phyloP scores from a whole-genome alignment of 805 yeast species.

The Phaffomyces opuntiae region DNA sequence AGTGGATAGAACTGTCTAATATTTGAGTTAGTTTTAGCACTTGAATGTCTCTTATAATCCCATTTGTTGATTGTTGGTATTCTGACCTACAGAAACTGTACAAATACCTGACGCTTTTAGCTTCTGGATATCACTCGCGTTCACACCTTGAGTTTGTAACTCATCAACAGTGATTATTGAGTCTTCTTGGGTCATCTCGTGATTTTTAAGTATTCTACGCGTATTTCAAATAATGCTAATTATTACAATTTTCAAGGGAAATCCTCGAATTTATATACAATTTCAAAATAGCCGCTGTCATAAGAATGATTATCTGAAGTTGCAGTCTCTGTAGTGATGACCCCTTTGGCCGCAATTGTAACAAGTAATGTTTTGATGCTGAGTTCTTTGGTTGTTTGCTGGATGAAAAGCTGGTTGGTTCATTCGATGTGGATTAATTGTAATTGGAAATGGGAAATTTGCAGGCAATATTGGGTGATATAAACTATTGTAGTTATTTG shows the following conservation, averaged over 20 bases:
- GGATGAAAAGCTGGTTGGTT: too few relatives aligned
- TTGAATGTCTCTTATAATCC: constrained; percentile 17
- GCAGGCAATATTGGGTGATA: too few relatives aligned
- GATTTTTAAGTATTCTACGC: too few relatives aligned
- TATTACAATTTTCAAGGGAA: not conserved
- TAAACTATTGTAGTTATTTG: too few relatives aligned
- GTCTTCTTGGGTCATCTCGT: constrained; percentile 9
- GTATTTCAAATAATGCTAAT: not conserved
- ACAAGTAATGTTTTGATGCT: too few relatives aligned
- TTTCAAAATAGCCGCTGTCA: too few relatives aligned
- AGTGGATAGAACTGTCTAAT: constrained; percentile 43
- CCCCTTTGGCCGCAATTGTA: constrained; percentile 3
- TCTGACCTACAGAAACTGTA: constrained; percentile 51
- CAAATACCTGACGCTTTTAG: constrained; percentile 61
- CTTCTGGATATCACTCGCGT: constrained; percentile 64
- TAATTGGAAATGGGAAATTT: too few relatives aligned
- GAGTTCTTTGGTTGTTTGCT: too few relatives aligned
- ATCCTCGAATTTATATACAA: too few relatives aligned
- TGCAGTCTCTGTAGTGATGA: constrained; percentile 13
- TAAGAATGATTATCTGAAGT: not conserved
- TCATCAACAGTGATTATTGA: constrained; percentile 35
- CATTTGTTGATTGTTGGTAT: constrained; percentile 2
- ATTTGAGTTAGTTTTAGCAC: not conserved
- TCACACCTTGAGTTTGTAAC: constrained; percentile 60
- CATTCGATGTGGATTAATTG: too few relatives aligned